phyloP scores from a whole-genome alignment of 2,329 filamentous ascomycete species.

The Neofusicoccum laricinum region DNA sequence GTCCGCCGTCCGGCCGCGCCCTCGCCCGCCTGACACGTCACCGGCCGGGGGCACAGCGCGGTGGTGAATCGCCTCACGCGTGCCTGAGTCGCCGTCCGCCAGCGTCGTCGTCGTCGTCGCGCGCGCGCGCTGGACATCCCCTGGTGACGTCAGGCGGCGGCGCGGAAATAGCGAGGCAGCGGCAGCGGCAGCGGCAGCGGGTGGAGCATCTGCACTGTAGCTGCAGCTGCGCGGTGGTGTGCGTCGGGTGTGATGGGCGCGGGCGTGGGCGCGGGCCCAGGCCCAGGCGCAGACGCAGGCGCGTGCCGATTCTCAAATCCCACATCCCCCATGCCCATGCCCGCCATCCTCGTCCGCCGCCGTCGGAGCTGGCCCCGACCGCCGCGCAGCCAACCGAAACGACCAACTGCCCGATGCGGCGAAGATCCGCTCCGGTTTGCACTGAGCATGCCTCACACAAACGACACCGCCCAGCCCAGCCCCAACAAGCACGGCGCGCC shows the following conservation, averaged over 20 bases:
- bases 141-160: background rate
- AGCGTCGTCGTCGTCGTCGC: background rate
- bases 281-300: no score
- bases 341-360: no score
- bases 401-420: background rate
- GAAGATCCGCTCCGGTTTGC: background rate
- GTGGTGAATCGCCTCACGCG: background rate
- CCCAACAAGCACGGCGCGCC: background rate
- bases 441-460: background rate
- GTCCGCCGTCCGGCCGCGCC: background rate
- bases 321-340: background rate
- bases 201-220: background rate
- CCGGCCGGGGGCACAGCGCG: background rate
- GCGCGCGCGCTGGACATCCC: background rate
- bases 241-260: slow-evolving; percentile 1
- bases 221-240: background rate
- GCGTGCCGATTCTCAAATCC: background rate
- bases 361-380: slow-evolving; percentile 9
- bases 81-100: background rate
- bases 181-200: no score
- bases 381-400: background rate
- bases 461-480: background rate
- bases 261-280: no score
- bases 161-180: background rate
- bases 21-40: slow-evolving; percentile 2